Conservation (phyloP, 2,329 filamentous ascomycete species). For the Neonectria coccinea region DNA sequence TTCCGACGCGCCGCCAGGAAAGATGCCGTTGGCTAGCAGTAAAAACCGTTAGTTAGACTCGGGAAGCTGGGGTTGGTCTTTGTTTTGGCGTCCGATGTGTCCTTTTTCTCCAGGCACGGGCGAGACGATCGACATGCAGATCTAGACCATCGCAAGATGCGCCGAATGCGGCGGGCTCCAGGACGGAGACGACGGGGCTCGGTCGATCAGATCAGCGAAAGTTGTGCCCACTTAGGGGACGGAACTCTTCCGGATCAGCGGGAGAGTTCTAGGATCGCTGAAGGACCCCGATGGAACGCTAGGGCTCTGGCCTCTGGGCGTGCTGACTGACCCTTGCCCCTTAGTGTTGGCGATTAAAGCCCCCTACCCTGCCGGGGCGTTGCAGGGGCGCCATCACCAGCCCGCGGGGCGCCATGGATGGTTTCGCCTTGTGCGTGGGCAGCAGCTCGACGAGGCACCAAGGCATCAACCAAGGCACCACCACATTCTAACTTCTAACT, state of each 20-base stretch:
- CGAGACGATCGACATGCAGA: constrained; percentile 18
- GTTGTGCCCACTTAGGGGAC: constrained; percentile 7
- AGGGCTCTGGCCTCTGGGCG: too few species aligned
- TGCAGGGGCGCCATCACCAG: too few species aligned
- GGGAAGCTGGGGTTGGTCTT: neutral
- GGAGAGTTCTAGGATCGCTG: neutral
- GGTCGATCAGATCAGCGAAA: constrained; percentile 5
- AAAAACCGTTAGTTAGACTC: neutral
- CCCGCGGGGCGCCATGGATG: neutral
- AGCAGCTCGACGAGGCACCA: neutral
- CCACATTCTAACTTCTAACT: neutral
- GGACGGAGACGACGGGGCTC: neutral
- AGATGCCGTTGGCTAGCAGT: neutral
- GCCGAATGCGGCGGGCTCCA: neutral
- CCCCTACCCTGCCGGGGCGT: neutral
- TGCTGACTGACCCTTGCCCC: neutral
- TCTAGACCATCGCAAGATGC: neutral
- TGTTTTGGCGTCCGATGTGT: too few species aligned
- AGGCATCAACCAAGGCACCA: neutral
- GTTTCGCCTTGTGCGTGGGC: neutral
- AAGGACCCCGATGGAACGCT: neutral
- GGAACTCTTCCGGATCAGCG: constrained; percentile 17
- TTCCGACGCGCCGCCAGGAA: neutral
- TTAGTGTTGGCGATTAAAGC: constrained; percentile 1
- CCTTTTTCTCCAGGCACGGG: too few species aligned